Base-by-base conservation (phyloP, 2,329 filamentous ascomycete species). In the Penicillium sp. region DNA sequence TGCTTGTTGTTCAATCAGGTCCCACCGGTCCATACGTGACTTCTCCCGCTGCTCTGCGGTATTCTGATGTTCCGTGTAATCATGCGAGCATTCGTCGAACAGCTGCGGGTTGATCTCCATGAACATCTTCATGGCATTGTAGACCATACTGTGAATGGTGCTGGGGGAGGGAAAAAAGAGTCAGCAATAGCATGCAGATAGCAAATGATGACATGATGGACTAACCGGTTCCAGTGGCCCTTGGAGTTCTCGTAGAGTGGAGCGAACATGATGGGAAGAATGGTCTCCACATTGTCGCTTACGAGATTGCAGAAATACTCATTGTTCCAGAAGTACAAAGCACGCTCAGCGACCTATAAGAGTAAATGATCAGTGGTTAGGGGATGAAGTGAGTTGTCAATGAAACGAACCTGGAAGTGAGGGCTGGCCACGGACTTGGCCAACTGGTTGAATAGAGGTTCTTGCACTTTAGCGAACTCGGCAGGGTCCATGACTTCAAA, bases 291-390 rank as follows among this genome's bases (percentile, higher is more conserved):
- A 66, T 99, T 99, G 76, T 99, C 94, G 78, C 92, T 97, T 62
- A 99, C 94, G 52, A 99, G 81, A 69, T 97, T 99, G 80, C 94
- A 99, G 77, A 99, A 99, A 73, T 99, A 99, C 73, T 99, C 94
- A 69, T 99, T 99, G 80, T 99, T 99, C 94, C 94, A 99, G 79
- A 99, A 99, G 77, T 99, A 99, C 23, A 99, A 82, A 4, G 94
- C 94, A 60, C 94, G 86, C 77, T 99, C 94, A 15, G 94, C 94
- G 52, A 99, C 94, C 83, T 85, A 55, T 6, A 12, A 9, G 10
- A 30, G 49, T 7, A 17, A 37, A 15, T 34, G 23, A 10, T 17
- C 8, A 7, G 15, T 18, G 10, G 13, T 17, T 18, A 39, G 17
- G 13, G 4, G 13, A 45, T 12, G 8, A 17, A 4, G 24, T 15